Base-by-base conservation (phyloP, 805 yeast species). In the Ogataea siamensis region DNA sequence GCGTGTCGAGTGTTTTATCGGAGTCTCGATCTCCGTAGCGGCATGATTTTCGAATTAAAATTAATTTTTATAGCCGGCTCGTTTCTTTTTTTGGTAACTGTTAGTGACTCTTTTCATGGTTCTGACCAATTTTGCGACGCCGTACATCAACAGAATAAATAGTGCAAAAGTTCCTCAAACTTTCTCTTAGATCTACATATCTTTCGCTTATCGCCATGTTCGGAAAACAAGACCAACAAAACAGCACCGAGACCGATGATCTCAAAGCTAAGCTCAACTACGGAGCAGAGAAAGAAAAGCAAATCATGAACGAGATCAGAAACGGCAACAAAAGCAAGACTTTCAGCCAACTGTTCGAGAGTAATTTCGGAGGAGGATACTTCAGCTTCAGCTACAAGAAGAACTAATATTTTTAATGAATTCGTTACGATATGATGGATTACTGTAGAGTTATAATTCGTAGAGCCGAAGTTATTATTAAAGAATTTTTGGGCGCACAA, bases 211-310 rank as follows among this genome's bases (percentile, higher is more conserved):
- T 26, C 33, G 50, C 11, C 42, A 60, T 60, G 64, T 56, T 57
- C 47, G 45, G 58, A 13, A 45, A 40, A 31, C 42, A 47, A 43
- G 49, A 53, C 45, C 49, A 55, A 28, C 63, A 60, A 47, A 58
- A 55, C 46, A 48, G 42, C 39, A 53, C 62, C n/a, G 61, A 56
- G 37, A 50, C 62, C 7, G 63, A 58, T 36, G 40, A 30, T 2
- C 47, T 46, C 39, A 58, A 56, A 43, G 54, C 63, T 12, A 60
- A 49, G 51, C 47, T 62, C 26, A 58, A 58, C 49, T 62, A 48
- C 43, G 67, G 67, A 47, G 66, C 67, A 43, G 67, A 62, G 51
- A 62, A 62, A 58, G 67, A 62, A 47, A 60, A 60, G 56, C 66
- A 62, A 41, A 60, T 62, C 42, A 55, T 62, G 63, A 62, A 60